Evolutionary conservation across 257 asterid species (phyloP).

Genomic region (Handroanthus guayacan): DNA sequence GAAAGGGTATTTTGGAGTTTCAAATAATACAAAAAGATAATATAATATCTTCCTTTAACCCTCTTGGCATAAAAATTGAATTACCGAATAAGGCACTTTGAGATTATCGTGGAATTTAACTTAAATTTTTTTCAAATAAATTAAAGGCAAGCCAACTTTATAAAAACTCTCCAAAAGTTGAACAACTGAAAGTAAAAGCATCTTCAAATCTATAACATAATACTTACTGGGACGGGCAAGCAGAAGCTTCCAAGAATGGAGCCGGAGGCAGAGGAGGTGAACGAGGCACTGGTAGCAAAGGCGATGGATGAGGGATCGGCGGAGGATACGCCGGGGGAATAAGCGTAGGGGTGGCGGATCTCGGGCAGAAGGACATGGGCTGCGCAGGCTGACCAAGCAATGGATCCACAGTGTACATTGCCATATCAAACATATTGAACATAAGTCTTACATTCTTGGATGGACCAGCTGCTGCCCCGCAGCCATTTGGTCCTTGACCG

Average conservation of each 20-base stretch:
- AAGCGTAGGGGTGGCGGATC: slow-evolving; percentile 39
- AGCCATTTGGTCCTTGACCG: slow-evolving; percentile 53
- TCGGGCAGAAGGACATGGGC: slow-evolving; percentile 73
- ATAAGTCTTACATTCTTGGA: slow-evolving; percentile 49
- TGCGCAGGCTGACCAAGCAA: slow-evolving; percentile 78
- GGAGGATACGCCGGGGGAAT: slow-evolving; percentile 46
- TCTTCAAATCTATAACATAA: not conserved
- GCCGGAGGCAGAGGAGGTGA: slow-evolving; percentile 54
- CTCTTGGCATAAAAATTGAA: too few species aligned
- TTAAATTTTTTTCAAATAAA: too few species aligned
- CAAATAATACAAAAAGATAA: too few species aligned
- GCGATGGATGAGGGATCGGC: slow-evolving; percentile 31
- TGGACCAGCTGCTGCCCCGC: slow-evolving; percentile 73
- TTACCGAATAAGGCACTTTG: too few species aligned
- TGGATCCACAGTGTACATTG: slow-evolving; percentile 76
- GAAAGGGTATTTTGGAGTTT: too few species aligned
- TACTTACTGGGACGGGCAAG: slow-evolving; percentile 83
- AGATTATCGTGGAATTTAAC: too few species aligned
- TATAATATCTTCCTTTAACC: too few species aligned
- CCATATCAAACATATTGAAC: slow-evolving; percentile 70
- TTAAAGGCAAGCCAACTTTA: too few species aligned
- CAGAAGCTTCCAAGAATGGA: slow-evolving; percentile 71
- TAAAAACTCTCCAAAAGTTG: too few species aligned
- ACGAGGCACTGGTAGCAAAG: slow-evolving; percentile 40
- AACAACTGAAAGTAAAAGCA: too few species aligned